These are phyloP conservation scores for Trametes polyzona DNA, from an alignment of 1,284 basidiomycete species.

Conservation along the genomic window DNA sequence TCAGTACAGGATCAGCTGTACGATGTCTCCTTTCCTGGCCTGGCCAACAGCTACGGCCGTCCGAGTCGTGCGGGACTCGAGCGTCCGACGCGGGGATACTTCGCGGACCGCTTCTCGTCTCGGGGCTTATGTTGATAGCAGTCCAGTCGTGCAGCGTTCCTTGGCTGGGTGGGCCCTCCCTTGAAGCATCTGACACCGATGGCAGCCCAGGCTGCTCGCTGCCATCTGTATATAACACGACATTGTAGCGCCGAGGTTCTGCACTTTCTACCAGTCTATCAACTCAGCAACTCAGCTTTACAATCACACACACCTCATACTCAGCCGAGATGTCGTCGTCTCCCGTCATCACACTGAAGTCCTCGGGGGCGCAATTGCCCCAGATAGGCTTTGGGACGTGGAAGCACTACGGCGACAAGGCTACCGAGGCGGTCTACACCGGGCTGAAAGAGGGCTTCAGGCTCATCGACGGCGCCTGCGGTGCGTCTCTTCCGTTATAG, in stretches of 20 bases:
- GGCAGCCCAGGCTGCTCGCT: neutral
- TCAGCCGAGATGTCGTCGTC: slow-evolving; percentile 5
- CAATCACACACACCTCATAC: neutral
- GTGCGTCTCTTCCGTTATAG: slow-evolving; percentile 3
- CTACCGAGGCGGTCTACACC: slow-evolving; percentile 41
- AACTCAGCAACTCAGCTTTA: neutral
- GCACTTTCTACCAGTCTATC: neutral
- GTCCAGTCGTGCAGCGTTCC: neutral
- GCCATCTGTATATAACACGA: neutral
- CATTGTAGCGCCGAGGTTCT: neutral
- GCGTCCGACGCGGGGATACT: slow-evolving; percentile 6
- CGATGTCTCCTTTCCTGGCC: neutral
- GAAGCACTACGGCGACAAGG: slow-evolving; percentile 30
- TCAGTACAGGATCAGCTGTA: neutral
- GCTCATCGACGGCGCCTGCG: slow-evolving; percentile 44
- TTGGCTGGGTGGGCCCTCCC: slow-evolving; percentile 1
- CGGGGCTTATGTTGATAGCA: neutral
- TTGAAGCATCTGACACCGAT: neutral
- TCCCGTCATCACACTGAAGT: slow-evolving; percentile 16
- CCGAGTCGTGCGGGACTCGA: neutral
- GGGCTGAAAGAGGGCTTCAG: slow-evolving; percentile 48
- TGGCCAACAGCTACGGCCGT: neutral
- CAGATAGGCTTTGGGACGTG: slow-evolving; percentile 34
- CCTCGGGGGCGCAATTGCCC: slow-evolving; percentile 25
- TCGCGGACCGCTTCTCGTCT: slow-evolving; percentile 9